These are phyloP conservation scores for Vitis amurensis DNA, from an alignment of 164 flowering plant species.

Conservation along the genomic window DNA sequence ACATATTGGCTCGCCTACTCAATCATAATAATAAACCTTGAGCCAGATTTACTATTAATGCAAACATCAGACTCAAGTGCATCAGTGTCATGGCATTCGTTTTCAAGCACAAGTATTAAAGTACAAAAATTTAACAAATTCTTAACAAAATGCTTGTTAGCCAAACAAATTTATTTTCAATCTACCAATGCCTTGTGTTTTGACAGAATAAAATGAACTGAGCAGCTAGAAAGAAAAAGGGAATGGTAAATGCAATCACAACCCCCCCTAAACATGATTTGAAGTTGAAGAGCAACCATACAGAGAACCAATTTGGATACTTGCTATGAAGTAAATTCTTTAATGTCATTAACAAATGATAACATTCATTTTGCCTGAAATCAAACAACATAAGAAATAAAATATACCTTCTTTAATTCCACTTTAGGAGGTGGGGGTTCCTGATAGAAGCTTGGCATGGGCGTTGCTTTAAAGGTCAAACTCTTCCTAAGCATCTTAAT, in stretches of 20 bases:
- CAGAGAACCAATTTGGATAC: neutral
- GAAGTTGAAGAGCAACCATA: neutral
- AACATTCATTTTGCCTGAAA: no score
- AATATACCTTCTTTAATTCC: slow-evolving; percentile 78
- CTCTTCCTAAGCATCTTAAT: slow-evolving; percentile 77
- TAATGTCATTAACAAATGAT: no score
- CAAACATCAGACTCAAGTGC: no score
- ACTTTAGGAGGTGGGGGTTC: slow-evolving; percentile 84
- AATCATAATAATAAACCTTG: no score
- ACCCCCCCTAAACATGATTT: neutral
- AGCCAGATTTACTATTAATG: no score
- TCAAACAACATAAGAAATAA: neutral
- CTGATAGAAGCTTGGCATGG: slow-evolving; percentile 95
- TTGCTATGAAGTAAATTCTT: no score
- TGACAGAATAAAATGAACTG: neutral
- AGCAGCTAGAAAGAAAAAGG: neutral
- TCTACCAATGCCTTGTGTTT: neutral
- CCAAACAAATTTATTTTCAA: no score
- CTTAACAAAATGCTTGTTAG: no score
- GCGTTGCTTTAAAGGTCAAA: slow-evolving; percentile 87
- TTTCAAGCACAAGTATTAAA: no score
- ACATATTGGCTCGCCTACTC: no score
- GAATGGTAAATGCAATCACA: neutral
- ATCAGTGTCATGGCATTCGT: no score
- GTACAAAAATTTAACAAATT: no score